Evolutionary conservation across 257 asterid genomes (phyloP).

Genomic region (Rehmannia glutinosa): DNA sequence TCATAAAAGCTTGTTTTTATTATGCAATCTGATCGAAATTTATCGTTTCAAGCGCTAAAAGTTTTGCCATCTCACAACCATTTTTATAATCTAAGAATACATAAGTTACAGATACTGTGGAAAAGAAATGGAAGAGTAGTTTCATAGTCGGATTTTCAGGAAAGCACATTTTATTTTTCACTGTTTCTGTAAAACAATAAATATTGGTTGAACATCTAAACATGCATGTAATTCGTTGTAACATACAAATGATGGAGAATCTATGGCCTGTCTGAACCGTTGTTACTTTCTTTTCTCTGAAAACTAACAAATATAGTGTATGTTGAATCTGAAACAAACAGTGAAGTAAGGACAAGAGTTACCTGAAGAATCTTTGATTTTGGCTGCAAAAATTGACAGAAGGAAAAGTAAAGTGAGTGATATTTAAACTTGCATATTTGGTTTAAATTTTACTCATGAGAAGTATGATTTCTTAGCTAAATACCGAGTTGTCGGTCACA

Average conservation of each 20-base stretch:
- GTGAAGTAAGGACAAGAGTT: neutral
- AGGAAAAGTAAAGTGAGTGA: constrained; percentile 17
- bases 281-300: neutral
- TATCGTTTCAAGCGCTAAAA: neutral
- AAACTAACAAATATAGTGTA: neutral
- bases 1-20: neutral
- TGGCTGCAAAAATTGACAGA: constrained; percentile 58
- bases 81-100: neutral
- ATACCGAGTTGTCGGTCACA: constrained; percentile 84
- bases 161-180: too few relatives aligned
- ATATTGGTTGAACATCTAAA: too few relatives aligned
- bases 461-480: neutral
- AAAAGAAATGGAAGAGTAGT: too few relatives aligned
- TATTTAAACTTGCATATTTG: neutral
- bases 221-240: too few relatives aligned
- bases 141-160: too few relatives aligned
- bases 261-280: neutral
- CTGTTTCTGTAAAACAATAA: too few relatives aligned
- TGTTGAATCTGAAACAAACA: neutral
- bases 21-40: too few relatives aligned
- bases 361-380: constrained; percentile 98
- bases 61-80: neutral
- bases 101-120: neutral
- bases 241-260: neutral
- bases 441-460: neutral